These are phyloP conservation scores for Lipomyces japonicus DNA, from an alignment of 805 yeast species.

Conservation along the genomic window DNA sequence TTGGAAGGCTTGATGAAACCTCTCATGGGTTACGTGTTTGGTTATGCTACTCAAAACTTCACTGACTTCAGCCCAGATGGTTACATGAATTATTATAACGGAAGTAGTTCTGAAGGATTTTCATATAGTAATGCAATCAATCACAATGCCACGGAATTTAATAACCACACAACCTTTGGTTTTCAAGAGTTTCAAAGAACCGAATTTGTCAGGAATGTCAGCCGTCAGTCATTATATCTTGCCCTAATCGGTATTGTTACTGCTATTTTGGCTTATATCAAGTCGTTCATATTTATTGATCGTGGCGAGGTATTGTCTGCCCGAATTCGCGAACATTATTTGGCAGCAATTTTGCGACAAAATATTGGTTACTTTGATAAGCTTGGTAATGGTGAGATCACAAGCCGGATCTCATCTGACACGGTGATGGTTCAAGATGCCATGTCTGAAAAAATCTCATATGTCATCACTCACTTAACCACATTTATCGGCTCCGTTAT, in stretches of 20 bases:
- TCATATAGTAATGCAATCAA: too few relatives aligned
- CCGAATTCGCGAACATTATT: slow-evolving; percentile 40
- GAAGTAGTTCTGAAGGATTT: neutral
- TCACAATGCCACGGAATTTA: too few relatives aligned
- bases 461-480: slow-evolving; percentile 40
- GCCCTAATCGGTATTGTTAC: slow-evolving; percentile 41
- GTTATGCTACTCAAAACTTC: slow-evolving; percentile 40
- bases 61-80: slow-evolving; percentile 23
- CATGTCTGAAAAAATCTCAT: slow-evolving; percentile 43
- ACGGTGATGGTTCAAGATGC: slow-evolving; percentile 44
- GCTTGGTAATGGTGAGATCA: slow-evolving; percentile 44
- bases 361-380: slow-evolving; percentile 44
- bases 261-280: slow-evolving; percentile 31
- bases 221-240: slow-evolving; percentile 37
- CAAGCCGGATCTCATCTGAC: slow-evolving; percentile 43
- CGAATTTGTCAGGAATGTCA: slow-evolving; percentile 11
- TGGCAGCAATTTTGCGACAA: slow-evolving; percentile 40
- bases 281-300: slow-evolving; percentile 39
- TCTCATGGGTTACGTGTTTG: slow-evolving; percentile 40
- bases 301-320: slow-evolving; percentile 44
- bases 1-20: slow-evolving; percentile 44
- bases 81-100: slow-evolving; percentile 4
- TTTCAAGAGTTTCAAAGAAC: slow-evolving; percentile 2
- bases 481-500: slow-evolving; percentile 42
- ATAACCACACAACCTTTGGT: neutral